Evolutionary conservation across 306 rosid species (phyloP), one percentile per base, ranked within the genome.

Genomic region (Mucuna pruriens): DNA sequence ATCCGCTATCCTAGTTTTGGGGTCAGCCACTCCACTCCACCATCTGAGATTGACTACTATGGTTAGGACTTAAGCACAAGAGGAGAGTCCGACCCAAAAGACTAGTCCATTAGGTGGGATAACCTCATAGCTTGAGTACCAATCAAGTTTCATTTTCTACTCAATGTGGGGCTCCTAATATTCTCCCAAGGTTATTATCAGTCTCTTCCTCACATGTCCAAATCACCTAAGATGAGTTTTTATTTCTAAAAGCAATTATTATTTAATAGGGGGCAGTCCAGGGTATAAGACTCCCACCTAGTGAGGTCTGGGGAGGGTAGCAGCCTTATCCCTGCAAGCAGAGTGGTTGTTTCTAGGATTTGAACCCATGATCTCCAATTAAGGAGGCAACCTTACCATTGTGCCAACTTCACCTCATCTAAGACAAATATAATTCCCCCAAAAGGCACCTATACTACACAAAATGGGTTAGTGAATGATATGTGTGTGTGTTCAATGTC

Each of bases 161-260:
- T n/a, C n/a, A n/a, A n/a, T n/a, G n/a, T n/a, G n/a, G n/a, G n/a
- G n/a, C n/a, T n/a, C n/a, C n/a, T n/a, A n/a, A n/a, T n/a, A n/a
- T n/a, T n/a, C n/a, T n/a, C n/a, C n/a, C n/a, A n/a, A n/a, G n/a
- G n/a, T n/a, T n/a, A n/a, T n/a, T n/a, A n/a, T n/a, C n/a, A n/a
- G 12, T 61, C 68, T 61, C 68, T 61, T 26, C 31, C 65, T 26
- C 31, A 65, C 40, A 81, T 51, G 60, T 40, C 22, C 63, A 48
- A 23, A 80, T 52, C 60, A 64, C 29, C 48, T 4, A 38, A 23
- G 11, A 8, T 6, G 7, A 25, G 34, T 29, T 68, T 45, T 16
- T 8, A 15, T 75, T 75, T 58, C 25, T 33, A 17, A 44, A 34
- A 44, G 8, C 5, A 61, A 7, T 36, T 11, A 54, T 20, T 33